Base-by-base conservation (phyloP, 2,329 filamentous ascomycete species). In the Alternaria gaisen region DNA sequence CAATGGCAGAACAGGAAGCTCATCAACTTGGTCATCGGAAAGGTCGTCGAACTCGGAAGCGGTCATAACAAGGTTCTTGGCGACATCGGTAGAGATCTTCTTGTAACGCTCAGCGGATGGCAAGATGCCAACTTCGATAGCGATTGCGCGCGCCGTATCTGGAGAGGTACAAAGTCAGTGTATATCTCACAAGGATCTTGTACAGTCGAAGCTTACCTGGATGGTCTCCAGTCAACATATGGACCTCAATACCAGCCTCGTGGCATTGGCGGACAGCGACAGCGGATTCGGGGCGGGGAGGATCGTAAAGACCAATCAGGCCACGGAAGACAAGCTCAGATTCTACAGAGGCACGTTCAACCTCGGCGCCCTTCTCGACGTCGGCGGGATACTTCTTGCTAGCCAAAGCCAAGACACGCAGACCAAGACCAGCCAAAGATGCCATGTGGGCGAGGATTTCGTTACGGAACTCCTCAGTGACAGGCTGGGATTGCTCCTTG, bases 231-330 rank as follows among this genome's bases (percentile, higher is more conserved):
- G 82, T 83, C 24, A 83, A 73, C 82, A 83, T 83, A 65, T 83
- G 81, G 1, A 83, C 81, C 6, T 78, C 75, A n/a, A 83, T 82
- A 32, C 81, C 81, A 44, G 81, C 81, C 47, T 74, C 74, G 59
- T 81, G 80, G 46, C 81, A 83, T 54, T 80, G 76, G 40, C 73
- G 72, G 50, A 83, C 81, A 12, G 81, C 77, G 12, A 70, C 84
- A 18, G 89, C 91, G 1, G 92, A 93, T 78, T 96, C 93, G 3
- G 88, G 87, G 3, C 93, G 90, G 34, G 92, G 93, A 3, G 93
- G 93, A 69, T 97, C 93, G 74, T 95, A 94, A 58, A 97, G 88
- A 56, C 92, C 93, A 44, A 91, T 89, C 6, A 97, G 84, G 9
- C 93, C 94, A 9, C 91, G 86, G 65, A 97, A 91, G 1, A 83